Evolutionary conservation across 106 monocot species (phyloP), one percentile per base, ranked within the genome.

Genomic region (Phalaenopsis equestris): DNA sequence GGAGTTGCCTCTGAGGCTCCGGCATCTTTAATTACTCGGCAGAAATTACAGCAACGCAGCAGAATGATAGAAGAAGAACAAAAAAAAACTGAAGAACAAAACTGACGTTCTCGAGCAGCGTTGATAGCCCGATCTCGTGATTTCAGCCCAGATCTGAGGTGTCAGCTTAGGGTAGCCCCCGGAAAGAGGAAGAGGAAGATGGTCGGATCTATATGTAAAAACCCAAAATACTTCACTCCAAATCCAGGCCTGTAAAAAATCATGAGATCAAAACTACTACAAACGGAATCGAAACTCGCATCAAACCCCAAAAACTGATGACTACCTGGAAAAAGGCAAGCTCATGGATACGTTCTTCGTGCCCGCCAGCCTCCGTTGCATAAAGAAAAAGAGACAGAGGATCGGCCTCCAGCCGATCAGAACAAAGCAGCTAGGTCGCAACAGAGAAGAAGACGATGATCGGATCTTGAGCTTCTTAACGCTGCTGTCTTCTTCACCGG

Each of bases 221-320:
- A 90, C 8, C 90, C 87, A 52, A 78, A 80, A 43, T 90, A 90
- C 65, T 81, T 90, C 68, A 90, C 83, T 55, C 82, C 82, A 52
- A 87, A 87, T 30, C 87, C 87, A 80, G 78, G 64, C 83, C 90
- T 90, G 85, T 41, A 78, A 23, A 58, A 16, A 41, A 8, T 1
- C 14, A 55, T 7, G 30, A 48, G 15, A 55, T 36, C 1, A 41
- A 41, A 5, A 30, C 30, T 30, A 30, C 30, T 30, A 30, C 30
- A 30, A 30, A 30, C 30, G 0, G 30, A 30, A 30, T 30, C 30
- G 30, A 30, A 30, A 30, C 30, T 30, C 30, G 30, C 74, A 6
- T 38, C 15, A 74, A 76, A 48, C 49, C 76, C n/a, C 38, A 68
- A 2, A 38, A 43, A 15, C 74, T 18, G 36, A 74, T 17, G 8